These are phyloP conservation scores for Nepenthes alata DNA, from an alignment of 179 eudicot genomes.

Conservation along the genomic window DNA sequence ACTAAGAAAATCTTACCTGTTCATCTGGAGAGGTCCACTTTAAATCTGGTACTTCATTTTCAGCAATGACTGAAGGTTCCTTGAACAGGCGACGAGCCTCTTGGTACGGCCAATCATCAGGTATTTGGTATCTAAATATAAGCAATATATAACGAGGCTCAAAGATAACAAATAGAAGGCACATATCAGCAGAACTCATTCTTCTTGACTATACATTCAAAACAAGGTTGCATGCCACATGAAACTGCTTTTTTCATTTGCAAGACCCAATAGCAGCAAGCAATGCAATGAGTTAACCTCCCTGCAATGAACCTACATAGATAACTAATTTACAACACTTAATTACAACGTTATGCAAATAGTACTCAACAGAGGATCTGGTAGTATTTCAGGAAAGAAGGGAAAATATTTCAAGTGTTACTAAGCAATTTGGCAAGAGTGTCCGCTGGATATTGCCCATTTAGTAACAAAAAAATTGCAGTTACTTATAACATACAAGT, in stretches of 20 bases:
- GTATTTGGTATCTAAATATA: conserved; percentile 56
- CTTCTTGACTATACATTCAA: not conserved
- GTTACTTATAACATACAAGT: too few species aligned
- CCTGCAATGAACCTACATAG: too few species aligned
- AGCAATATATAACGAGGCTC: conserved; percentile 2
- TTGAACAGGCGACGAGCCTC: conserved; percentile 81
- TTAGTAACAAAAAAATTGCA: too few species aligned
- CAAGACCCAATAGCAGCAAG: too few species aligned
- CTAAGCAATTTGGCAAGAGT: too few species aligned
- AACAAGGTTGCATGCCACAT: conserved; percentile 1
- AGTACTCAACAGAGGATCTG: too few species aligned
- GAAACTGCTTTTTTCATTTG: not conserved
- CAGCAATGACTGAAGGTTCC: conserved; percentile 60
- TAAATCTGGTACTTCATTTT: conserved; percentile 60
- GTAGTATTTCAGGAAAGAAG: too few species aligned
- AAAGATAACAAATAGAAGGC: not conserved
- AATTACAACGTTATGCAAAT: too few species aligned
- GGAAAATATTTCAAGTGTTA: too few species aligned
- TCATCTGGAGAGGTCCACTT: conserved; percentile 95
- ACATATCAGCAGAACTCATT: not conserved
- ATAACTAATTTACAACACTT: too few species aligned
- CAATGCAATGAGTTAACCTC: too few species aligned
- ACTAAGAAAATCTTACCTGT: conserved; percentile 33
- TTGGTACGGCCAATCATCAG: conserved; percentile 91
- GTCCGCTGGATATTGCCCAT: too few species aligned